A percentile compares a stretch with the other conserved stretches of the same genome.
Evolutionary conservation across 2,329 filamentous ascomycete species (phyloP).

Genomic region (Chaetothyriales sp.): DNA sequence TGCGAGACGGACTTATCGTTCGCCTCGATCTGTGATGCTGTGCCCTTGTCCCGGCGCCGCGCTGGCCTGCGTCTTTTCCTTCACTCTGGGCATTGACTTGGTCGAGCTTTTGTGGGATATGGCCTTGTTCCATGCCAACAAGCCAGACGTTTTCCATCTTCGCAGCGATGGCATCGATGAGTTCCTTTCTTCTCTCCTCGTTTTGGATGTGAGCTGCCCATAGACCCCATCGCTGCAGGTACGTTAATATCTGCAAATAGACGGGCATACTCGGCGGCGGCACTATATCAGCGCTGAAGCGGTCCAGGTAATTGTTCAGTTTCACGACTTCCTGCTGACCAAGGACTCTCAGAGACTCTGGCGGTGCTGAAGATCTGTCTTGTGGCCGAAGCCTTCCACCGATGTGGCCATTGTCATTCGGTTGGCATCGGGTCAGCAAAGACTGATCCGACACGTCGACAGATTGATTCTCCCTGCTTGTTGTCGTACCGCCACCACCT

Average conservation of each 20-base stretch:
- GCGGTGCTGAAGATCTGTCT: neutral
- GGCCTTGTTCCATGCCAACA: slow-evolving; percentile 1
- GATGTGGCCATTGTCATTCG: neutral
- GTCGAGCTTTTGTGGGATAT: neutral
- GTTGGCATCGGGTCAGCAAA: neutral
- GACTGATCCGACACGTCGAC: neutral
- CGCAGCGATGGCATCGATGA: slow-evolving; percentile 10
- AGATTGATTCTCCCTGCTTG: neutral
- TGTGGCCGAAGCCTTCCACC: neutral
- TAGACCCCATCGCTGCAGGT: slow-evolving; percentile 10
- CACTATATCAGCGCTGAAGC: neutral
- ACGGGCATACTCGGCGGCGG: slow-evolving; percentile 7
- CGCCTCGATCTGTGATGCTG: neutral
- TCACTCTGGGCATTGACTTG: neutral
- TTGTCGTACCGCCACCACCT: neutral
- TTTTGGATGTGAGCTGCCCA: slow-evolving; percentile 10
- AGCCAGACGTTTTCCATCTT: slow-evolving; percentile 13
- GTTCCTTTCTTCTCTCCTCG: slow-evolving; percentile 6
- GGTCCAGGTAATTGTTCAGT: neutral
- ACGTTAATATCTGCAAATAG: slow-evolving; percentile 9
- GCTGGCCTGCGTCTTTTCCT: neutral
- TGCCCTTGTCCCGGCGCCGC: neutral
- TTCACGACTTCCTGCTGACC: neutral
- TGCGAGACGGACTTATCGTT: neutral
- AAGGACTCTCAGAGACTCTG: neutral